Evolutionary conservation across 2,329 filamentous ascomycete genomes (phyloP), one percentile per base, ranked within the genome.

Genomic region (Penicillium sp.): DNA sequence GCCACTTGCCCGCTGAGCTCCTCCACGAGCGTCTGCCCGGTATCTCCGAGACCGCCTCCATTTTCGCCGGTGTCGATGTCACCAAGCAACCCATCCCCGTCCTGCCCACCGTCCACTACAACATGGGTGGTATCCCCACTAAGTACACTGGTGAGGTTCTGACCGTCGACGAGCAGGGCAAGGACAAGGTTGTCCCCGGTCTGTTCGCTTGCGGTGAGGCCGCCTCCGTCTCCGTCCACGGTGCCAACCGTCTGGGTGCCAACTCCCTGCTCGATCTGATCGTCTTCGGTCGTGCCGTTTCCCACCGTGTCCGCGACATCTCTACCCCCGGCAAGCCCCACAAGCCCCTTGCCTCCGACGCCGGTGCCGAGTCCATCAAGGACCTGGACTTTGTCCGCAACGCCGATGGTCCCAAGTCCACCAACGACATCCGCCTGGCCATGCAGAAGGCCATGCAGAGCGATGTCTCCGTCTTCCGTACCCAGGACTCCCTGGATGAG

Each of bases 361-460:
- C 91, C 56, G 94, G 90, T 75, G 88, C 91, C 53, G 87, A 94
- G 45, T 90, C 90, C 54, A 96, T 97, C 68, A 82, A 86, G 72
- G 84, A 89, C 51, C 86, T 97, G 56, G 93, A 97, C 81, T 80
- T 90, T 72, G 80, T 94, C 73, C 88, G 93, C 71, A 96, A 82
- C 44, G 85, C 93, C 7, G 84, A 90, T 46, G 93, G 93, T 54
- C 85, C 90, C 67, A 93, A 90, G 84, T 87, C 84, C 72, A 97
- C 93, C 36, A 86, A 89, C 65, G 91, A 97, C 66, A 86, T 97
- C 75, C 87, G 94, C 65, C 83, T 88, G 54, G 86, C 87, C 62
- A 97, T 97, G 93, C 93, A 97, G 77, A 97, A 94, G 85, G 87
- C 89, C 64, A 97, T 97, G 93, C 93, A 97, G 80, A 90, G 89